A percentile compares a stretch with the other conserved stretches of the same genome.
These are phyloP conservation scores for Citrus trifoliata DNA, from an alignment of 345 rosid genomes.

Conservation along the genomic window DNA sequence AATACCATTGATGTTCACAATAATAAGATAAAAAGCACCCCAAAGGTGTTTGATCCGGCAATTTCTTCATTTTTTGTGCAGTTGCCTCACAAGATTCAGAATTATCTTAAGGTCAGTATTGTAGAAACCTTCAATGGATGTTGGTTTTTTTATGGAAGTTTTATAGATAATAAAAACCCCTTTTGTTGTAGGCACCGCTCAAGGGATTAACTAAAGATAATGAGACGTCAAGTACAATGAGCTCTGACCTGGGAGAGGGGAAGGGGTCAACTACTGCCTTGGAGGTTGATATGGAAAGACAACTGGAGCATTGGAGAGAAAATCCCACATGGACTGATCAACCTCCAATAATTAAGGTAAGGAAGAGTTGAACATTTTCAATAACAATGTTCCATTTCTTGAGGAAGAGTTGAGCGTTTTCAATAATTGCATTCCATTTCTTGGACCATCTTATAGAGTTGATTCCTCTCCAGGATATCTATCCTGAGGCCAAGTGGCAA, in stretches of 20 bases:
- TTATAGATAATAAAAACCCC: not conserved
- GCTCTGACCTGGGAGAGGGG: conserved; percentile 35
- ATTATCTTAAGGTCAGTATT: conserved; percentile 42
- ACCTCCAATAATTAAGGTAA: conserved; percentile 62
- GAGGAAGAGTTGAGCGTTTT: not conserved
- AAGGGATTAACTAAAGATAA: conserved; percentile 40
- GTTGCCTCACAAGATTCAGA: conserved; percentile 53
- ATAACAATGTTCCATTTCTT: not conserved
- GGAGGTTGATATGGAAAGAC: conserved; percentile 54
- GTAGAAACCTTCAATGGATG: not conserved
- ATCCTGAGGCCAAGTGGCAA: not conserved
- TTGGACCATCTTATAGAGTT: not conserved
- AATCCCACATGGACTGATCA: conserved; percentile 68
- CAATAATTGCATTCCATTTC: not conserved
- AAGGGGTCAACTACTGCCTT: conserved; percentile 33
- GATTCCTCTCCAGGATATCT: not conserved
- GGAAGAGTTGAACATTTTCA: not conserved
- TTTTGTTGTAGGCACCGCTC: conserved; percentile 49
- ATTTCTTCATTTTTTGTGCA: conserved; percentile 44
- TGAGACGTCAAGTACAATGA: conserved; percentile 22
- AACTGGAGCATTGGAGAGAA: conserved; percentile 72
- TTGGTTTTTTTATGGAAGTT: not conserved
- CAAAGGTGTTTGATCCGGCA: conserved; percentile 53
- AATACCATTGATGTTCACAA: conserved; percentile 23
- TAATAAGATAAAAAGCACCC: conserved; percentile 26